Evolutionary conservation across 768 basidiomycete genomes (phyloP), one percentile per base, ranked within the genome.

Genomic region (Ramaria sp.): DNA sequence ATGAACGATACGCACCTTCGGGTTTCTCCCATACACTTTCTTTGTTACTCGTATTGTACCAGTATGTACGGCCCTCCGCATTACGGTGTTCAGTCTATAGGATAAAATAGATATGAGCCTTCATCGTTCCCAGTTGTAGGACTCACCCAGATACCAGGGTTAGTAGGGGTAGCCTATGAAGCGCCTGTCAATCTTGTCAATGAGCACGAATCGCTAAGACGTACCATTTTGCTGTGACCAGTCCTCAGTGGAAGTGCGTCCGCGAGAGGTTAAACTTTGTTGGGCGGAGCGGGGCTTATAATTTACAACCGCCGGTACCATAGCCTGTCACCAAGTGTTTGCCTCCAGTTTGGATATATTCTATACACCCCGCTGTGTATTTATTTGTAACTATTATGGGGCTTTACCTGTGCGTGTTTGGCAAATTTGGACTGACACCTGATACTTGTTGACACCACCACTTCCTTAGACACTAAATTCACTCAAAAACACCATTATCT

Each of bases 11-110:
- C 77, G 61, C 61, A 88, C 88, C 88, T 66, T 94, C 89, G 57
- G 96, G 96, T 66, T 98, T 99, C 70, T 97, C 94, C 95, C 94
- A 98, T 50, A 94, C 91, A 64, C 92, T 95, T 62, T 90, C 88
- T 62, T 85, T 82, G 3, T 86, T 88, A 9, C 74, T 77, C 0
- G 89, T 82, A 65, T 96, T 93, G 70, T 92, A 93, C 94, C 94
- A 98, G 64, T 98, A 98, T 0, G 89, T 91, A n/a, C 92, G 76
- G n/a, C 93, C 93, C 64, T 96, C 95, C 1, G 89, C 83, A 69
- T 94, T 95, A 32, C 88, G 83, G 70, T 96, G 90, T 65, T 95
- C 93, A 2, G 89, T 92, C 92, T 94, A 34, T 7, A 22, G 30
- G 36, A 18, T 22, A 32, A n/a, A n/a, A 32, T 5, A 25, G 27